Conservation (phyloP, 2,329 filamentous ascomycete genomes). For the Beauveria sp. region DNA sequence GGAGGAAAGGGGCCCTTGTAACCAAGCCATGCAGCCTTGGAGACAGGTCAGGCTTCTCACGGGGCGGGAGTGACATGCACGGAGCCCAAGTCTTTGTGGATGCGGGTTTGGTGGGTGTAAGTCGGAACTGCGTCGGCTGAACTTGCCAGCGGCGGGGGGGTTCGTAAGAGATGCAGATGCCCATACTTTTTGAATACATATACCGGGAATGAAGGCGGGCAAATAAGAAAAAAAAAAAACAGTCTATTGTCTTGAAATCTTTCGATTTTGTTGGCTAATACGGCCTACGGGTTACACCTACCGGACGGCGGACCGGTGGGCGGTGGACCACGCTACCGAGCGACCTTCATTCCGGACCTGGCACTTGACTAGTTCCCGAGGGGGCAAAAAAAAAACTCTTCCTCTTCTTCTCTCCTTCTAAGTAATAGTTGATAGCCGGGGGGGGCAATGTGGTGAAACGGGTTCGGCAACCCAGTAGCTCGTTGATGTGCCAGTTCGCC, state of each 20-base stretch:
- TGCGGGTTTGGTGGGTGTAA: constrained; percentile 3
- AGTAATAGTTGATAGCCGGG: not conserved
- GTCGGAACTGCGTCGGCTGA: not conserved
- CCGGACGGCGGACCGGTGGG: not conserved
- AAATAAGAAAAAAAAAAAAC: not conserved
- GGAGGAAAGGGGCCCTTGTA: not conserved
- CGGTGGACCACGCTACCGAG: constrained; percentile 1
- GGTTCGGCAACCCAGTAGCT: not conserved
- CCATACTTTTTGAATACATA: not conserved
- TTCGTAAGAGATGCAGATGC: not conserved
- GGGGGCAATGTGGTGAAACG: not conserved
- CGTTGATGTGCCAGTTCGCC: not conserved
- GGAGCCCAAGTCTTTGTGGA: constrained; percentile 2
- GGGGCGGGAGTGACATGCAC: constrained; percentile 10
- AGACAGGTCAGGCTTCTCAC: constrained; percentile 10
- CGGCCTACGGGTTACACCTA: not conserved
- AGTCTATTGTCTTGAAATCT: not conserved
- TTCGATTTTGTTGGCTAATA: not conserved
- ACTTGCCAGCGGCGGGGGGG: constrained; percentile 1
- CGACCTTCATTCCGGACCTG: not conserved
- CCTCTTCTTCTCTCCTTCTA: not conserved
- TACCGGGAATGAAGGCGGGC: not conserved
- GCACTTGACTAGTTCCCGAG: not conserved
- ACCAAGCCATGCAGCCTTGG: constrained; percentile 8
- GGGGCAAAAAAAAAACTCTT: not conserved